Base-by-base conservation (phyloP, 768 basidiomycete genomes). In the Mycena indigotica region DNA sequence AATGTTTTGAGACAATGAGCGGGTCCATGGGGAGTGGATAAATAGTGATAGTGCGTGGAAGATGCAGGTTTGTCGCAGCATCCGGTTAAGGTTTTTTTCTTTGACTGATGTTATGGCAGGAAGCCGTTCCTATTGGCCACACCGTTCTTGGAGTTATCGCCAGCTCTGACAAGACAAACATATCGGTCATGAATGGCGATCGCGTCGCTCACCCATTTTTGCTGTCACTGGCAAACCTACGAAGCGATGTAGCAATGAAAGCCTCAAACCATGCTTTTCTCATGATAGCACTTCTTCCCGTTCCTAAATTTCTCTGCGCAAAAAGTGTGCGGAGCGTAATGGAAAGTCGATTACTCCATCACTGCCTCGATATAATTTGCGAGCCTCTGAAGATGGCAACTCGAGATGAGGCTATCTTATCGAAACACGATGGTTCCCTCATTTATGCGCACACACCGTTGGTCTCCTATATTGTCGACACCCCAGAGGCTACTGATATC, bases 21-120 rank as follows among this genome's bases (percentile, higher is more conserved):
- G 54, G 3, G 38, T 66, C 8, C 70, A 61, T 49, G 56, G 19
- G 3, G 65, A 73, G 25, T 73, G 63, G 57, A 68, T 69, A 40
- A 66, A 57, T 2, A 56, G 54, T 52, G 61, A 69, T 8, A 24
- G n/a, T 12, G 60, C n/a, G n/a, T n/a, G n/a, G n/a, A n/a, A n/a
- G n/a, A n/a, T n/a, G n/a, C n/a, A n/a, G n/a, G n/a, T n/a, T n/a
- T n/a, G n/a, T n/a, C n/a, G n/a, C n/a, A n/a, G n/a, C n/a, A n/a
- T n/a, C n/a, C n/a, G n/a, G n/a, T n/a, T n/a, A n/a, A n/a, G n/a
- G n/a, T n/a, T n/a, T n/a, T n/a, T n/a, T n/a, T n/a, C n/a, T n/a
- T n/a, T n/a, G n/a, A n/a, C n/a, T n/a, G n/a, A n/a, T n/a, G n/a
- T n/a, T n/a, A n/a, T n/a, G n/a, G n/a, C n/a, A n/a, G n/a, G n/a